phyloP scores from a whole-genome alignment of 129 eudicot genomes.

The Smallanthus sonchifolius region DNA sequence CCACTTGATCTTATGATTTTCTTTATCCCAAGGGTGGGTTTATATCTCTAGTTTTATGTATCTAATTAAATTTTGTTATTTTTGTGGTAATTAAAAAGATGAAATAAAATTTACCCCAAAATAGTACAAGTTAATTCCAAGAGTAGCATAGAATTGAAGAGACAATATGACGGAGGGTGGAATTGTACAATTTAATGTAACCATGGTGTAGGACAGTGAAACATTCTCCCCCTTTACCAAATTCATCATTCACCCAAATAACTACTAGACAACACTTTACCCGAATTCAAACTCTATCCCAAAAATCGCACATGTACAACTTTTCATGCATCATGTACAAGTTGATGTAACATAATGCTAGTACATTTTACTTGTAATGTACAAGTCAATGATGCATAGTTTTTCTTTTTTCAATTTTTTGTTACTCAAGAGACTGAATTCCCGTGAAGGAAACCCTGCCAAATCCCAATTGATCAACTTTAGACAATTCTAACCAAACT shows the following conservation, averaged over 20 bases:
- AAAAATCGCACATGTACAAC: conserved; percentile 12
- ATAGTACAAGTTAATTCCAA: conserved; percentile 23
- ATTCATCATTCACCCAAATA: conserved; percentile 17
- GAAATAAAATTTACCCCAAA: conserved; percentile 18
- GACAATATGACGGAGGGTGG: conserved; percentile 24
- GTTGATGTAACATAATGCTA: not conserved
- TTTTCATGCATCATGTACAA: conserved; percentile 17
- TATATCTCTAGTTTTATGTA: not conserved
- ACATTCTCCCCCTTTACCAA: conserved; percentile 28
- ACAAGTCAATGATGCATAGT: conserved; percentile 27
- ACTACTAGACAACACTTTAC: conserved; percentile 2
- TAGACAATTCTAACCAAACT: conserved; percentile 76
- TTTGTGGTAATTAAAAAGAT: not conserved
- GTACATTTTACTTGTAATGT: conserved; percentile 17
- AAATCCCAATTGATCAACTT: conserved; percentile 79
- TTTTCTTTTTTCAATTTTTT: not conserved
- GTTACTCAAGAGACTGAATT: conserved; percentile 34
- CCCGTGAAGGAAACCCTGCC: conserved; percentile 91
- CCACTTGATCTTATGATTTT: no score
- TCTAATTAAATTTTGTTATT: not conserved
- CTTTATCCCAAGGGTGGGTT: not conserved
- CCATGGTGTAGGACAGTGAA: conserved; percentile 25
- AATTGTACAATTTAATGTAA: conserved; percentile 30
- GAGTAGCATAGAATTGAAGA: conserved; percentile 10
- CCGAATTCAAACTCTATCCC: not conserved